phyloP scores from a whole-genome alignment of 2,329 filamentous ascomycete species.

The Colletotrichum sansevieriae region DNA sequence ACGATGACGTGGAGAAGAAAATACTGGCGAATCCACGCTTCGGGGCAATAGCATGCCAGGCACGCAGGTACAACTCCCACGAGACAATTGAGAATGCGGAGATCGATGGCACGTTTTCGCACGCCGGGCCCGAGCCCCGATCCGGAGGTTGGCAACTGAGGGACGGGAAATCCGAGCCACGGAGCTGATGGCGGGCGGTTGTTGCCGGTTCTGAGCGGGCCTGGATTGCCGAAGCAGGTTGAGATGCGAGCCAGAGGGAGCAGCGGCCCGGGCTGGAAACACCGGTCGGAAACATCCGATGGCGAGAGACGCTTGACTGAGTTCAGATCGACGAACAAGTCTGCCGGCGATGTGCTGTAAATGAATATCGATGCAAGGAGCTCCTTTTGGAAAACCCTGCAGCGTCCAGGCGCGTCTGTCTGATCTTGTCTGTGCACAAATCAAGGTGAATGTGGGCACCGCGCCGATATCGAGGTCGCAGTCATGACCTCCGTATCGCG shows the following conservation, averaged over 20 bases:
- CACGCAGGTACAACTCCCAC: background rate
- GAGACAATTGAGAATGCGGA: background rate
- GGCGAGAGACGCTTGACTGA: background rate
- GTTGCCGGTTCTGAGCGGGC: constrained; percentile 21
- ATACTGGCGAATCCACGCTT: background rate
- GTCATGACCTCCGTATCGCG: constrained; percentile 5
- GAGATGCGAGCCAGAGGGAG: background rate
- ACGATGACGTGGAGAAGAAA: constrained; percentile 6
- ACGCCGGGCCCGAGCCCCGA: constrained; percentile 4
- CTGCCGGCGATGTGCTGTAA: background rate
- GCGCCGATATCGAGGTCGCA: constrained; percentile 20
- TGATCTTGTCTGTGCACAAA: background rate
- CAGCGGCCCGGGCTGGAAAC: constrained; percentile 13
- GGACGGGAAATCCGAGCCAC: constrained; percentile 22
- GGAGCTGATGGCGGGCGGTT: constrained; percentile 7
- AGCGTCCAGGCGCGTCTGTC: background rate
- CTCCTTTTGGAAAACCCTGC: background rate
- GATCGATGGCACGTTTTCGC: background rate
- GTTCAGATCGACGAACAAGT: constrained; percentile 14
- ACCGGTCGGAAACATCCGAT: constrained; percentile 24
- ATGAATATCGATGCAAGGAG: background rate
- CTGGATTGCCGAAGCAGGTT: constrained; percentile 27
- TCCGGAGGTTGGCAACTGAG: constrained; percentile 9
- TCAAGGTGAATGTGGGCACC: background rate
- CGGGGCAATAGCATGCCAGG: constrained; percentile 20